Base-by-base conservation (phyloP, 306 rosid genomes). In the Cicer yamashitae region DNA sequence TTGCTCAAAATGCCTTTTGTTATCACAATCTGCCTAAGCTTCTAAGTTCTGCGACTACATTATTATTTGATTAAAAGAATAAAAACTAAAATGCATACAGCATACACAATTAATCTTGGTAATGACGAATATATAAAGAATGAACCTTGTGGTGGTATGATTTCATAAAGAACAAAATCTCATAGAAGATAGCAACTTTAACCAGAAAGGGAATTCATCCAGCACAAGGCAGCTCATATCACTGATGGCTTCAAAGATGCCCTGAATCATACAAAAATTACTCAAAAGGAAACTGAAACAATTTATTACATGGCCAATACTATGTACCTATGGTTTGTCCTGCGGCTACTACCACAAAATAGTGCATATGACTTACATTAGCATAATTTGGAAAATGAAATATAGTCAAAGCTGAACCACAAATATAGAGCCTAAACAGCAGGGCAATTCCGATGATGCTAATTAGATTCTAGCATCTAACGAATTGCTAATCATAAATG, bases 401-500 rank as follows among this genome's bases (percentile, higher is more conserved):
- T 15, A 81, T 47, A 76, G 64, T 67, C 70, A 70, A 39, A 62
- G 52, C 70, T 69, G 50, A 71, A 76, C 51, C 77, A 82, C 57
- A 48, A 80, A 78, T 79, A 82, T 11, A 34, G 64, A 56, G 76
- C 81, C 80, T 78, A 78, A 78, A 78, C 58, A 45, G 62, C 77
- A 71, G 39, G 64, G 76, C 82, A 77, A 64, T 44, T 79, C 48
- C 2, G 81, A 81, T 74, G 82, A 70, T 77, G 76, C 82, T 78
- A 76, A 30, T 57, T 11, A 72, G 77, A 70, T 71, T 80, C 64
- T 37, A 57, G 73, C 69, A 75, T 57, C 50, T 78, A 68, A 73
- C 84, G 75, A 78, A 75, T 79, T 59, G 67, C 68, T 39, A 80
- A 77, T 79, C 78, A 73, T 77, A 76, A 82, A 61, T 81, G 48